Percentiles rank a stretch among this genome's conserved stretches.
phyloP scores from a whole-genome alignment of 1,284 basidiomycete species.

The Gymnopus androsaceus region DNA sequence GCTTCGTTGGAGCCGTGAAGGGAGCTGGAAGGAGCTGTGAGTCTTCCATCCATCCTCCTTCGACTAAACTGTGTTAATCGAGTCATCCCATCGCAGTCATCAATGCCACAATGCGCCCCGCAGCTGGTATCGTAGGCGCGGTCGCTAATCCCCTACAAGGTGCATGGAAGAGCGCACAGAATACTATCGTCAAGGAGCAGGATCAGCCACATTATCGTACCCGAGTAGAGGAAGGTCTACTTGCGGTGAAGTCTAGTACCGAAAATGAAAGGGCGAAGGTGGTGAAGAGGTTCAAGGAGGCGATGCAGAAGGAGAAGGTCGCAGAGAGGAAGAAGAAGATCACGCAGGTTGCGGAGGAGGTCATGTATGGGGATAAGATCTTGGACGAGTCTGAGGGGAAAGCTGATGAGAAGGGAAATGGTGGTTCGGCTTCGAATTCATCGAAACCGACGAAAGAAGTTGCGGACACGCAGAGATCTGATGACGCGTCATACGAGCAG shows the following conservation, averaged over 20 bases:
- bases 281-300: slow-evolving; percentile 39
- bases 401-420: background rate
- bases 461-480: slow-evolving; percentile 22
- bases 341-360: slow-evolving; percentile 36
- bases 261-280: slow-evolving; percentile 35
- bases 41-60: slow-evolving; percentile 19
- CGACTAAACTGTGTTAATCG: background rate
- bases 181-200: slow-evolving; percentile 31
- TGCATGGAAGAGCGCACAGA: slow-evolving; percentile 39
- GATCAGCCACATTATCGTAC: slow-evolving; percentile 35
- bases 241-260: slow-evolving; percentile 35
- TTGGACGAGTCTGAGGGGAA: slow-evolving; percentile 5
- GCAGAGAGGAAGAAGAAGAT: slow-evolving; percentile 37
- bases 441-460: background rate
- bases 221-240: slow-evolving; percentile 39
- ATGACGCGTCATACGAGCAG: slow-evolving; percentile 34
- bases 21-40: slow-evolving; percentile 49
- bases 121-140: slow-evolving; percentile 46
- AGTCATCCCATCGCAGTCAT: slow-evolving; percentile 30
- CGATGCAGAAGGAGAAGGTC: slow-evolving; percentile 28
- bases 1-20: slow-evolving; percentile 48
- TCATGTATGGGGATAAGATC: slow-evolving; percentile 26
- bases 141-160: slow-evolving; percentile 46
- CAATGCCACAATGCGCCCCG: slow-evolving; percentile 47
- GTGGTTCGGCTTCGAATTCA: background rate